These are phyloP conservation scores for Massarina eburnea DNA, from an alignment of 2,329 filamentous ascomycete genomes.

Conservation along the genomic window DNA sequence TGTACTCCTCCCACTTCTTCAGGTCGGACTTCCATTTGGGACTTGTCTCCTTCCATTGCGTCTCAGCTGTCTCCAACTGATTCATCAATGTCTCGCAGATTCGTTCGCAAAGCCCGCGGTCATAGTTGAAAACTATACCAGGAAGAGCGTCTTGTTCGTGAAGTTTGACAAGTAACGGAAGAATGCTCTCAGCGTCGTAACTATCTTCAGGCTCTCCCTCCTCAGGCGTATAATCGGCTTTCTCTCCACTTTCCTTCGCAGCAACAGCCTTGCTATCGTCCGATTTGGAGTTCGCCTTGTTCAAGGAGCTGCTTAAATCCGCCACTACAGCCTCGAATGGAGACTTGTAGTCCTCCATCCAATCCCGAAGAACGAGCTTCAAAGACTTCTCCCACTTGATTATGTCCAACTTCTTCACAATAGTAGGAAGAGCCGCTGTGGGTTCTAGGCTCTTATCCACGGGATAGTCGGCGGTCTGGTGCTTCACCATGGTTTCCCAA, in stretches of 20 bases:
- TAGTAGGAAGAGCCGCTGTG: conserved; percentile 50
- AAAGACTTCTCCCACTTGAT: conserved; percentile 65
- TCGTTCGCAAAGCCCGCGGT: conserved; percentile 65
- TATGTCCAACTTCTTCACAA: conserved; percentile 67
- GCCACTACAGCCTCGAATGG: conserved; percentile 56
- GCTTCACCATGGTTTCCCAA: conserved; percentile 65
- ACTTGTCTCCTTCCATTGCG: conserved; percentile 58
- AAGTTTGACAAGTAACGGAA: conserved; percentile 62
- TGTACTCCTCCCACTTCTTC: conserved; percentile 60
- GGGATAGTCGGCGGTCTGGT: conserved; percentile 55
- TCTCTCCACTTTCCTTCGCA: conserved; percentile 5
- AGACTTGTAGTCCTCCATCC: conserved; percentile 60
- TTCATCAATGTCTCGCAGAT: conserved; percentile 56
- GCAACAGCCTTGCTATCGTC: conserved; percentile 1
- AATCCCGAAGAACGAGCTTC: conserved; percentile 60
- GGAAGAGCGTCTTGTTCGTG: conserved; percentile 67
- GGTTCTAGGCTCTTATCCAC: conserved; percentile 57
- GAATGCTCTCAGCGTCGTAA: conserved; percentile 46
- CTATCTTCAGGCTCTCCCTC: conserved; percentile 28
- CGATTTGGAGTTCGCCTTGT: conserved; percentile 9
- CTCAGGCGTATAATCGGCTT: conserved; percentile 17
- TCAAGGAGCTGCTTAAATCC: conserved; percentile 40
- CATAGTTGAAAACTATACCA: conserved; percentile 77
- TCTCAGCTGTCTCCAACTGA: conserved; percentile 58
- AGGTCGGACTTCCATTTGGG: conserved; percentile 64